These are phyloP conservation scores for Colletotrichum phormii DNA, from an alignment of 2,329 filamentous ascomycete species.

Conservation along the genomic window DNA sequence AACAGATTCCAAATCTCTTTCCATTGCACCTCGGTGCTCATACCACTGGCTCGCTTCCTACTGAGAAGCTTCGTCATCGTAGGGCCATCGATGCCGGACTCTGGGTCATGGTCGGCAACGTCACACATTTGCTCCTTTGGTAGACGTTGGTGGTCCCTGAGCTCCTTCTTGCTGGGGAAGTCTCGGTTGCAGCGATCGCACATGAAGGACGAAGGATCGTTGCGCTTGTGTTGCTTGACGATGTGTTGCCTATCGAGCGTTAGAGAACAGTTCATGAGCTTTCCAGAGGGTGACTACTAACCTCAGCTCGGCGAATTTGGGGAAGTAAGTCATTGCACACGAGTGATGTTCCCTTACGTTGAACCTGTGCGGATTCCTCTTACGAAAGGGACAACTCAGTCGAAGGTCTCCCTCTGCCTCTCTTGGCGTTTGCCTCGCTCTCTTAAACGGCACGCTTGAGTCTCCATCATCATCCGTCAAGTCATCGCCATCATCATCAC, in stretches of 20 bases:
- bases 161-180: slow-evolving; percentile 51
- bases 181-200: slow-evolving; percentile 55
- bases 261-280: neutral
- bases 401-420: slow-evolving; percentile 52
- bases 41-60: slow-evolving; percentile 52
- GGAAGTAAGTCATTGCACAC: slow-evolving; percentile 57
- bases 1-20: slow-evolving; percentile 55
- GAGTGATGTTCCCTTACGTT: slow-evolving; percentile 58
- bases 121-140: slow-evolving; percentile 56
- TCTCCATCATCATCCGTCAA: slow-evolving; percentile 47
- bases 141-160: slow-evolving; percentile 53
- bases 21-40: slow-evolving; percentile 53
- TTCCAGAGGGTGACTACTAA: slow-evolving; percentile 31
- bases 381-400: slow-evolving; percentile 57
- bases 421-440: slow-evolving; percentile 44
- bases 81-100: slow-evolving; percentile 53
- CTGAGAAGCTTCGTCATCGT: slow-evolving; percentile 54
- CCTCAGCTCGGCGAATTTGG: slow-evolving; percentile 55
- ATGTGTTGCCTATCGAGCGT: slow-evolving; percentile 50
- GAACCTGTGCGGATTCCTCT: slow-evolving; percentile 57
- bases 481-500: slow-evolving; percentile 49
- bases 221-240: slow-evolving; percentile 56
- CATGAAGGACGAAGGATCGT: slow-evolving; percentile 53
- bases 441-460: slow-evolving; percentile 45
- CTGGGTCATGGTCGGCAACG: slow-evolving; percentile 52